Evolutionary conservation across 1,139 yeast species (phyloP).

Genomic region (Pichia sp.): DNA sequence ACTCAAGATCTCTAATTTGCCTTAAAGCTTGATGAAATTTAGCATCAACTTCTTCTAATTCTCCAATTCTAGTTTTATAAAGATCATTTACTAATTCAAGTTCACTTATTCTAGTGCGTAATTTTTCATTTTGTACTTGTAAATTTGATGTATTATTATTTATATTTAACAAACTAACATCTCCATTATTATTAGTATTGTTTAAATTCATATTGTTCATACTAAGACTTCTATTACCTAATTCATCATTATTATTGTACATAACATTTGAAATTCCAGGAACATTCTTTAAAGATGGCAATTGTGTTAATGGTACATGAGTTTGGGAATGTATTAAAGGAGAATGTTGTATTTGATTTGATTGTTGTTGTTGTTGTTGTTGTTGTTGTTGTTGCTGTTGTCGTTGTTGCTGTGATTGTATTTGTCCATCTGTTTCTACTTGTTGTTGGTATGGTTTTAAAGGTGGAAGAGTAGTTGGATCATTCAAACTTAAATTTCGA

Average conservation of each 20-base stretch:
- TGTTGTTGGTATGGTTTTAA: slow-evolving; percentile 6
- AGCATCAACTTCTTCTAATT: slow-evolving; percentile 65
- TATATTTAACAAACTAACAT: slow-evolving; percentile 3
- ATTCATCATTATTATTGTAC: neutral
- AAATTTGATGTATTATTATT: slow-evolving; percentile 36
- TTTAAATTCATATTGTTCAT: slow-evolving; percentile 1
- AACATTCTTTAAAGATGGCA: slow-evolving; percentile 13
- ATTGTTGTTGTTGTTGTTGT: slow-evolving; percentile 19
- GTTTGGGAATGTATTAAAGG: neutral
- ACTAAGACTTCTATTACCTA: slow-evolving; percentile 1
- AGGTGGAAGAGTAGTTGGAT: slow-evolving; percentile 12
- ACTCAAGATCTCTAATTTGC: slow-evolving; percentile 22
- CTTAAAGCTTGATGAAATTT: slow-evolving; percentile 26
- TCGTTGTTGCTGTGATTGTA: slow-evolving; percentile 14
- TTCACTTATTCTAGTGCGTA: slow-evolving; percentile 79
- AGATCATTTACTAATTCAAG: slow-evolving; percentile 61
- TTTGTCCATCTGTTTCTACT: slow-evolving; percentile 13
- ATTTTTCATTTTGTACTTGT: slow-evolving; percentile 32
- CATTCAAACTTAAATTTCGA: neutral
- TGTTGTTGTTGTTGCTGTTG: slow-evolving; percentile 13
- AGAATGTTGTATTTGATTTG: slow-evolving; percentile 2
- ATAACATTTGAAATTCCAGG: slow-evolving; percentile 16
- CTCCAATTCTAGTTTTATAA: slow-evolving; percentile 49
- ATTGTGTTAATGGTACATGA: neutral
- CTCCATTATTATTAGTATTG: neutral